Evolutionary conservation across 257 asterid species (phyloP), one percentile per base, ranked within the genome.

Genomic region (Penstemon newberryi): DNA sequence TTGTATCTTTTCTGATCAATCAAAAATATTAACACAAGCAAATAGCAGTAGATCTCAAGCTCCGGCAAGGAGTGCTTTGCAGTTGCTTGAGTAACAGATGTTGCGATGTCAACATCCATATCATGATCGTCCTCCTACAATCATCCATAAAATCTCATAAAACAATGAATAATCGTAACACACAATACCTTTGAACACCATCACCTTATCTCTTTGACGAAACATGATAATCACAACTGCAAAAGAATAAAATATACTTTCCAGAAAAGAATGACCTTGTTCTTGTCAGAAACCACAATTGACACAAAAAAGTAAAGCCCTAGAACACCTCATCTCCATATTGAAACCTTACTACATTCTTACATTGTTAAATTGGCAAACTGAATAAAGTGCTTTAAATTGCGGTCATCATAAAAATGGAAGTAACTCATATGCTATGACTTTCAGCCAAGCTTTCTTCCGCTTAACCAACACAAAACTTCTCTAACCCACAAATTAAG

Each of bases 41-140:
- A 80, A 80, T 85, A 84, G 84, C 96, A 76, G 76, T 70, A 89
- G 43, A 81, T 83, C 80, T 86, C 90, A 61, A 86, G 77, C 79
- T 89, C 96, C 8, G 90, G 95, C 72, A 86, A 73, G 67, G 84
- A 57, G 76, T 86, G 85, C 70, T 81, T 86, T 51, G 72, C 78
- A 71, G 83, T 81, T 52, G 82, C 53, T 77, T 73, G 91, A 25
- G 85, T 46, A 56, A 76, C 86, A 59, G 85, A 79, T 47, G 82
- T 66, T 53, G 83, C 90, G 8, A 83, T 80, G 78, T 84, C 87
- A 61, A 80, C 79, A 71, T 80, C 90, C 86, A 76, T 81, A 62
- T 84, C 89, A 45, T 86, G 81, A 60, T 74, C 91, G 67, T 81
- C 87, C 63, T 73, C 91, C 89, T 85, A 74, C 78, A 78, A 63